These are phyloP conservation scores for Elsinoe necatrix DNA, from an alignment of 2,329 filamentous ascomycete species.

Conservation along the genomic window DNA sequence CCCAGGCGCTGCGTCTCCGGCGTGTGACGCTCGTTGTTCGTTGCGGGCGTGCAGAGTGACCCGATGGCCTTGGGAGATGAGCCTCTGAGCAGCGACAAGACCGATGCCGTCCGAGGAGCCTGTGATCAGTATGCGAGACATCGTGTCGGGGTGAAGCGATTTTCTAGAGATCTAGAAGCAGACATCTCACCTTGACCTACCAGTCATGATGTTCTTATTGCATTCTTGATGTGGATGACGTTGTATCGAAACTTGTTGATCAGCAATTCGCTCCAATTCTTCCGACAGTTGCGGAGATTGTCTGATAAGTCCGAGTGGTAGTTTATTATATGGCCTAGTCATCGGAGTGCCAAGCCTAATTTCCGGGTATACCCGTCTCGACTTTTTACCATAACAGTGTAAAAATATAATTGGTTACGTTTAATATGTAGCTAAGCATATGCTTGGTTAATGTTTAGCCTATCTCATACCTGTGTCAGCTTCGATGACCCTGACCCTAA, in stretches of 20 bases:
- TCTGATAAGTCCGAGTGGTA: background rate
- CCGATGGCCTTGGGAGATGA: constrained; percentile 45
- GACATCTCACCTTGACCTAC: background rate
- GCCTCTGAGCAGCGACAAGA: constrained; percentile 42
- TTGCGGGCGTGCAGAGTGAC: constrained; percentile 52
- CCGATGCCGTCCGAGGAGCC: constrained; percentile 52
- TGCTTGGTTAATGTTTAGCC: no score
- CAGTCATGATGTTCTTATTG: background rate
- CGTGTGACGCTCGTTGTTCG: constrained; percentile 44
- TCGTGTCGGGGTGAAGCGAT: background rate
- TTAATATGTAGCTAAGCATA: no score
- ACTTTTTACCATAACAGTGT: no score
- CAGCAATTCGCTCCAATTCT: background rate
- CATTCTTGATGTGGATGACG: background rate
- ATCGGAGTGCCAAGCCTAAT: no score
- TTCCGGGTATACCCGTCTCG: no score
- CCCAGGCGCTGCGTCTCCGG: constrained; percentile 40
- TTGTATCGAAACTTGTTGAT: background rate
- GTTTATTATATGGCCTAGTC: no score
- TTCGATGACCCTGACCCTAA: no score
- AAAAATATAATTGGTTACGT: no score
- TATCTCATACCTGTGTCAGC: no score
- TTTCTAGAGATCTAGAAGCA: background rate
- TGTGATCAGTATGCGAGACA: constrained; percentile 47
- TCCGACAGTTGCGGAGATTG: background rate